These are phyloP conservation scores for Wickerhamiella azyma DNA, from an alignment of 805 yeast genomes.

Conservation along the genomic window DNA sequence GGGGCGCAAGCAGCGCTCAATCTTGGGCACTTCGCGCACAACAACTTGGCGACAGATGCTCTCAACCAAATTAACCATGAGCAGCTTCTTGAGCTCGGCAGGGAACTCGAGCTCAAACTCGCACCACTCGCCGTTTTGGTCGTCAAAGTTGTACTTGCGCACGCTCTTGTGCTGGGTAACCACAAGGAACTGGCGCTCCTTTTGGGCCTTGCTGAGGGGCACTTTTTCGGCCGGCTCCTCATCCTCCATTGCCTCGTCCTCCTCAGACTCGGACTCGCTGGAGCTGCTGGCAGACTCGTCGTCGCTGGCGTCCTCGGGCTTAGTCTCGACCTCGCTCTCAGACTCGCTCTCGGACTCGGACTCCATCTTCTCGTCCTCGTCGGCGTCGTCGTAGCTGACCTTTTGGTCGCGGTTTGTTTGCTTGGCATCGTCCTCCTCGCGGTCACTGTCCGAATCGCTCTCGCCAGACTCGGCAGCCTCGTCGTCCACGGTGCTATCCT, in stretches of 20 bases:
- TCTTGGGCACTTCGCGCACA: slow-evolving; percentile 79
- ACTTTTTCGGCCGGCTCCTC: not conserved
- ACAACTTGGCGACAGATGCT: slow-evolving; percentile 80
- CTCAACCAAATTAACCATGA: slow-evolving; percentile 95
- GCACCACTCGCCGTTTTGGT: slow-evolving; percentile 81
- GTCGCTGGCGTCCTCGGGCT: slow-evolving; percentile 7
- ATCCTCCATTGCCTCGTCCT: slow-evolving; percentile 4
- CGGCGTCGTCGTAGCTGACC: slow-evolving; percentile 23
- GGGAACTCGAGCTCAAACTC: slow-evolving; percentile 72
- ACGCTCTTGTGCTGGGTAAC: slow-evolving; percentile 59
- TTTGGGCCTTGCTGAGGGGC: slow-evolving; percentile 44
- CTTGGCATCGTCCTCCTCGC: slow-evolving; percentile 84
- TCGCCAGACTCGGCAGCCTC: slow-evolving; percentile 48
- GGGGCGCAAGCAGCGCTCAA: slow-evolving; percentile 89
- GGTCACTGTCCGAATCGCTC: slow-evolving; percentile 86
- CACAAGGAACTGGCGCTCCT: slow-evolving; percentile 76
- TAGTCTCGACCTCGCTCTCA: slow-evolving; percentile 15
- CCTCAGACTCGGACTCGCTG: slow-evolving; percentile 15
- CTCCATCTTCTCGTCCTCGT: slow-evolving; percentile 20
- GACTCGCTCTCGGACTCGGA: slow-evolving; percentile 32
- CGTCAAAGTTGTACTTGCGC: slow-evolving; percentile 79
- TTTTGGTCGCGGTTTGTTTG: slow-evolving; percentile 48
- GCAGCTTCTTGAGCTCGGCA: slow-evolving; percentile 76
- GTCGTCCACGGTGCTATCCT: slow-evolving; percentile 23
- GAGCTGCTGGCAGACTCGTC: slow-evolving; percentile 4